A percentile compares a stretch with the other conserved stretches of the same genome.
Conservation (phyloP, 2,329 filamentous ascomycete genomes). For the Penicillium sp. region DNA sequence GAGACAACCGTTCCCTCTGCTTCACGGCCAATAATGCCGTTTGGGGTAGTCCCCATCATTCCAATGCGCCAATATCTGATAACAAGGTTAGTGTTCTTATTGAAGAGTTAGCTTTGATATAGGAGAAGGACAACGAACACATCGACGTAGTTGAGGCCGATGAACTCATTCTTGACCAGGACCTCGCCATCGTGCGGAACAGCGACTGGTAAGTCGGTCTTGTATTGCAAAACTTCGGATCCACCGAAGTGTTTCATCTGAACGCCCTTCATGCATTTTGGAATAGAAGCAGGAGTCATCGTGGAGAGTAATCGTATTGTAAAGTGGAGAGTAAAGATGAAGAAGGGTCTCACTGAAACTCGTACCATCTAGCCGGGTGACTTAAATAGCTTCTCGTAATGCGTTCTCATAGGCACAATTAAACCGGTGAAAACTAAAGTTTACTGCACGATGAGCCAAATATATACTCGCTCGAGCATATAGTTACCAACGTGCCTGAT, state of each 20-base stretch:
- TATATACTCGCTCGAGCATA: too few relatives aligned
- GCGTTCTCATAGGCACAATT: too few relatives aligned
- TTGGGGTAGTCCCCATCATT: conserved; percentile 64
- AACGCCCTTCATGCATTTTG: conserved; percentile 65
- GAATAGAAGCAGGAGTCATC: conserved; percentile 30
- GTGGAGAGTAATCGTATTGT: neutral
- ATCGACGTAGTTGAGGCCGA: conserved; percentile 80
- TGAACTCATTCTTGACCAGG: conserved; percentile 69
- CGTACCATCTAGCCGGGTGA: too few relatives aligned
- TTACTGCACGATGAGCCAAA: too few relatives aligned
- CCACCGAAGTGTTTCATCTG: conserved; percentile 65
- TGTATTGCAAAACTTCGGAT: conserved; percentile 64
- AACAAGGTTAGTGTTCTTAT: too few relatives aligned
- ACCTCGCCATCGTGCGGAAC: conserved; percentile 60
- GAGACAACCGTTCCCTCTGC: conserved; percentile 64
- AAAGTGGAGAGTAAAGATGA: too few relatives aligned
- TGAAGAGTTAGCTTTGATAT: too few relatives aligned
- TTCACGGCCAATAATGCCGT: conserved; percentile 71
- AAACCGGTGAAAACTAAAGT: too few relatives aligned
- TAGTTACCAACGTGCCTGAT: too few relatives aligned
- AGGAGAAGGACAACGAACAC: conserved; percentile 34
- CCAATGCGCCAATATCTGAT: conserved; percentile 69
- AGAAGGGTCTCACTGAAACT: too few relatives aligned
- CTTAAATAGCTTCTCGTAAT: too few relatives aligned
- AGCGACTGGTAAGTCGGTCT: conserved; percentile 66